Evolutionary conservation across 805 yeast genomes (phyloP).

Genomic region (Jamesozyma hellenica): DNA sequence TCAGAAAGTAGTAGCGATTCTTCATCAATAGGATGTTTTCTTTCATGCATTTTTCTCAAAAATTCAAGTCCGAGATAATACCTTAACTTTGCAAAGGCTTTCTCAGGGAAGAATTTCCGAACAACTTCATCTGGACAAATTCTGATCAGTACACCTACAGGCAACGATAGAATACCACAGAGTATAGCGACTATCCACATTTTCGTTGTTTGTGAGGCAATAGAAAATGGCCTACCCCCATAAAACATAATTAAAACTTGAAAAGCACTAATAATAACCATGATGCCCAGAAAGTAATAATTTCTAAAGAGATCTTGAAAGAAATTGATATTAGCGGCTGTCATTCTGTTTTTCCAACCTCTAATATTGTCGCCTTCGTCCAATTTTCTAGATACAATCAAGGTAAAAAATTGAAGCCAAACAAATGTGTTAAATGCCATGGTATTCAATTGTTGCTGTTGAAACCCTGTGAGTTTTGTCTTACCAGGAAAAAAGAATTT

Average conservation of each 20-base stretch:
- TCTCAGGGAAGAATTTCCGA: slow-evolving; percentile 52
- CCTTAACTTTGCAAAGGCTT: slow-evolving; percentile 10
- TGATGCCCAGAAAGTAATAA: slow-evolving; percentile 68
- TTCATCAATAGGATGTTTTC: slow-evolving; percentile 17
- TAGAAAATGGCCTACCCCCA: slow-evolving; percentile 92
- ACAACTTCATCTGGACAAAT: slow-evolving; percentile 76
- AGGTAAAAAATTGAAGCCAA: slow-evolving; percentile 93
- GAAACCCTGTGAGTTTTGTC: slow-evolving; percentile 30
- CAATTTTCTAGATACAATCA: slow-evolving; percentile 80
- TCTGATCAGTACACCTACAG: slow-evolving; percentile 68
- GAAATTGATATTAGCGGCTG: slow-evolving; percentile 63
- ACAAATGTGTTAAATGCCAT: slow-evolving; percentile 93
- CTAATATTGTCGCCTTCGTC: slow-evolving; percentile 74
- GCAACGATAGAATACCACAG: slow-evolving; percentile 73
- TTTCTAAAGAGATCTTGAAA: slow-evolving; percentile 75
- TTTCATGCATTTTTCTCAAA: slow-evolving; percentile 10
- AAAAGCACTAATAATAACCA: slow-evolving; percentile 64
- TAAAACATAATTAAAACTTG: slow-evolving; percentile 90
- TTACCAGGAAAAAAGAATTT: slow-evolving; percentile 40
- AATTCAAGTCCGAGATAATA: slow-evolving; percentile 22
- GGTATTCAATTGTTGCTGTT: slow-evolving; percentile 56
- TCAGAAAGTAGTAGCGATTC: slow-evolving; percentile 16
- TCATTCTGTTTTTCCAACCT: slow-evolving; percentile 47
- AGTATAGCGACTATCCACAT: slow-evolving; percentile 86
- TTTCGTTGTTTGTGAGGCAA: slow-evolving; percentile 66